phyloP scores from a whole-genome alignment of 208 protist genomes.

The Trypanosoma avium region DNA sequence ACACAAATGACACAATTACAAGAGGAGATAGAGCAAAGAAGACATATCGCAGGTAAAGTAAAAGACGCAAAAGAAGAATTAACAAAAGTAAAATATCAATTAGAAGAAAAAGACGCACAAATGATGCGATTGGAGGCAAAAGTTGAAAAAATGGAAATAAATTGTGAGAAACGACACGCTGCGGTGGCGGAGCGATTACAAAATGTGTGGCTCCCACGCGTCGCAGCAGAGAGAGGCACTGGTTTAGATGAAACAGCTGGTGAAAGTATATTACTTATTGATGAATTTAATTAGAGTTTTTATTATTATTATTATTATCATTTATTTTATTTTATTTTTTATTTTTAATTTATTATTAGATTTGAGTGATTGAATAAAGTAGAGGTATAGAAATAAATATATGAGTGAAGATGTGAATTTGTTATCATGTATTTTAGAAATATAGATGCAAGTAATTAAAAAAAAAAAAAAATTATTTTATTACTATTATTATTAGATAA shows the following conservation, averaged over 20 bases:
- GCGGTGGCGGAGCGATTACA: constrained; percentile 51
- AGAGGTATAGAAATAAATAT: constrained; percentile 1
- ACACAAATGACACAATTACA: constrained; percentile 38
- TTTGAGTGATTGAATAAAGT: background rate
- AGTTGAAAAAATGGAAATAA: constrained; percentile 51
- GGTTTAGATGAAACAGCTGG: constrained; percentile 67
- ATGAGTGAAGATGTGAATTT: background rate
- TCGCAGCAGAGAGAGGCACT: constrained; percentile 35
- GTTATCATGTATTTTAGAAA: too few species aligned
- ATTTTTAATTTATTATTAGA: background rate
- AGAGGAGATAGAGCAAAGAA: constrained; percentile 50
- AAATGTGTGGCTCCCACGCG: constrained; percentile 47
- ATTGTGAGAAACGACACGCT: constrained; percentile 68
- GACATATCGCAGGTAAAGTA: too few species aligned
- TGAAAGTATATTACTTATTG: constrained; percentile 81
- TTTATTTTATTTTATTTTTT: background rate
- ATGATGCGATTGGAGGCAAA: constrained; percentile 71
- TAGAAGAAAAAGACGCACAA: constrained; percentile 77
- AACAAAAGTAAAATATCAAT: constrained; percentile 57
- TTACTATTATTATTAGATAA: too few species aligned
- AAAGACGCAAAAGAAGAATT: constrained; percentile 47
- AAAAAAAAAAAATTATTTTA: background rate
- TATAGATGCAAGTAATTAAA: background rate
- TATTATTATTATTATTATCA: background rate
- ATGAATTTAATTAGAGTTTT: constrained; percentile 41